Conservation (phyloP, 805 yeast species). For the Barnettozyma vustinii region DNA sequence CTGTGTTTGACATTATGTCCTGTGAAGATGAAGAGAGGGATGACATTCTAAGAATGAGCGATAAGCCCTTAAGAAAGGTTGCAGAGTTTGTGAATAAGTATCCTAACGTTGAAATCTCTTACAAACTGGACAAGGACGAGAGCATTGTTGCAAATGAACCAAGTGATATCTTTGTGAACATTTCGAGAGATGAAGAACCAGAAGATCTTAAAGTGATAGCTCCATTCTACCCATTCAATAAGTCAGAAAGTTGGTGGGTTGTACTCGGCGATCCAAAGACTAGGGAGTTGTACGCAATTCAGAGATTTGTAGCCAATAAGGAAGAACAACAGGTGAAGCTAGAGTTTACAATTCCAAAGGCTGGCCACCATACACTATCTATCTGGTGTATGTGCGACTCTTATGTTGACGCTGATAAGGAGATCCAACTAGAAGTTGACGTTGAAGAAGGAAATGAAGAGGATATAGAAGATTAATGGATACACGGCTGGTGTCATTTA, state of each 20-base stretch:
- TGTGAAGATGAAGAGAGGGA: slow-evolving; percentile 71
- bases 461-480: slow-evolving; percentile 5
- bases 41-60: slow-evolving; percentile 50
- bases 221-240: slow-evolving; percentile 52
- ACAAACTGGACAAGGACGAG: slow-evolving; percentile 39
- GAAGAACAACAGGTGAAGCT: slow-evolving; percentile 49
- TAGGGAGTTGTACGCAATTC: slow-evolving; percentile 66
- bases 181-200: slow-evolving; percentile 74
- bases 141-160: slow-evolving; percentile 44
- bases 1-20: slow-evolving; percentile 74
- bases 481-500: neutral
- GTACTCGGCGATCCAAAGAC: slow-evolving; percentile 64
- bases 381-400: slow-evolving; percentile 91
- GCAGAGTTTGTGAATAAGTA: slow-evolving; percentile 87
- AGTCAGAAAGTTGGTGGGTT: slow-evolving; percentile 81
- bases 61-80: slow-evolving; percentile 50
- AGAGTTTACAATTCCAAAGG: slow-evolving; percentile 49
- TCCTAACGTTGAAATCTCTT: slow-evolving; percentile 75
- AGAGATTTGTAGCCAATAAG: slow-evolving; percentile 50
- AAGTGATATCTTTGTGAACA: slow-evolving; percentile 39
- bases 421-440: slow-evolving; percentile 49
- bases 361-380: slow-evolving; percentile 58
- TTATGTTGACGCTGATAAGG: slow-evolving; percentile 90
- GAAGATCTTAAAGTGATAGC: slow-evolving; percentile 58
- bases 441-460: slow-evolving; percentile 32